Evolutionary conservation across 768 basidiomycete genomes (phyloP).

Genomic region (Mycena vulgaris): DNA sequence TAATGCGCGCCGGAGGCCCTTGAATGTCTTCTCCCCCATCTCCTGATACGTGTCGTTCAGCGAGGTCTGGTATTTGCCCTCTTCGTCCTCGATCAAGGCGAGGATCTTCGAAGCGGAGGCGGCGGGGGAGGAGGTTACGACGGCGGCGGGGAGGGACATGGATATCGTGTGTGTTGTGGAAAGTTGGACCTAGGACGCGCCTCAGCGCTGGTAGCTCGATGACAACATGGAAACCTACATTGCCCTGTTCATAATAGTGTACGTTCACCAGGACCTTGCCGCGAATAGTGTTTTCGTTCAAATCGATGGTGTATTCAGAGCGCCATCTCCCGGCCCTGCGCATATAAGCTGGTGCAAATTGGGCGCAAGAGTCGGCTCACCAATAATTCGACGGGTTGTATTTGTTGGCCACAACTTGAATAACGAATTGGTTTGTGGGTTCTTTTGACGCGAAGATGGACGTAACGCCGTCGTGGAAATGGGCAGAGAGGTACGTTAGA

Average conservation of each 20-base stretch:
- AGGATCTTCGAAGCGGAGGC: slow-evolving; percentile 80
- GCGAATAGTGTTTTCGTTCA: slow-evolving; percentile 71
- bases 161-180: slow-evolving; percentile 79
- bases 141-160: slow-evolving; percentile 73
- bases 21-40: slow-evolving; percentile 96
- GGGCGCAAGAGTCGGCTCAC: slow-evolving; percentile 56
- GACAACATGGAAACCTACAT: slow-evolving; percentile 63
- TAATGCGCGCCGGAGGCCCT: slow-evolving; percentile 88
- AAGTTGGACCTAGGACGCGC: slow-evolving; percentile 83
- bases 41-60: slow-evolving; percentile 88
- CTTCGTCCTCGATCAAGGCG: slow-evolving; percentile 86
- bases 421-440: slow-evolving; percentile 64
- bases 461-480: slow-evolving; percentile 85
- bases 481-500: slow-evolving; percentile 80
- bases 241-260: slow-evolving; percentile 98
- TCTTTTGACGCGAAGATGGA: slow-evolving; percentile 76
- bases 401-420: slow-evolving; percentile 95
- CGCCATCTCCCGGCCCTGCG: slow-evolving; percentile 96
- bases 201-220: not conserved
- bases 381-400: slow-evolving; percentile 96
- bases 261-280: slow-evolving; percentile 88
- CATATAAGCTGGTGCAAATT: slow-evolving; percentile 17
- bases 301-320: slow-evolving; percentile 85
- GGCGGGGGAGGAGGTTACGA: slow-evolving; percentile 65
- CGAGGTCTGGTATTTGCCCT: slow-evolving; percentile 83